These are phyloP conservation scores for Samsoniella hepiali DNA, from an alignment of 2,329 filamentous ascomycete genomes.

Conservation along the genomic window DNA sequence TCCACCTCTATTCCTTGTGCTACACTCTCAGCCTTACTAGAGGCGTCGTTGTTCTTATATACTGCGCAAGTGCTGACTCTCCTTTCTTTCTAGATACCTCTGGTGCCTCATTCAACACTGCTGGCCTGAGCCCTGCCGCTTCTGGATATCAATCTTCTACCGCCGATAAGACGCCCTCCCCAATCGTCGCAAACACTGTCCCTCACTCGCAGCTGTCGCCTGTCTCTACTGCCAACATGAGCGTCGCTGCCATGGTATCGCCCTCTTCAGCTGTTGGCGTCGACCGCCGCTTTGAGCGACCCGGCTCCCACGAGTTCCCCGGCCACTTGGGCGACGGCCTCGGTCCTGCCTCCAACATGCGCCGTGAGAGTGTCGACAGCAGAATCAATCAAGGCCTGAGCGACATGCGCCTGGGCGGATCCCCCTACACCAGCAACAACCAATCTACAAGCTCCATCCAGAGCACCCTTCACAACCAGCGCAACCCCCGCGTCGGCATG, in stretches of 20 bases:
- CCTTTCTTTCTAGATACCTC: conserved; percentile 33
- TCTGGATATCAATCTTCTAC: conserved; percentile 50
- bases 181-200: conserved; percentile 49
- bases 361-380: conserved; percentile 77
- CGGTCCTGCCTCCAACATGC: conserved; percentile 46
- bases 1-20: conserved; percentile 19
- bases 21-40: neutral
- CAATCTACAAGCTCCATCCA: conserved; percentile 73
- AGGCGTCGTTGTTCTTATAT: neutral
- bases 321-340: conserved; percentile 35
- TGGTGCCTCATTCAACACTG: conserved; percentile 37
- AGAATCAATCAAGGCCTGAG: conserved; percentile 70
- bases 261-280: conserved; percentile 48
- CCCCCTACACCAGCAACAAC: conserved; percentile 73
- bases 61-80: neutral
- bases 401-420: conserved; percentile 64
- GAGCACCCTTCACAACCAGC: conserved; percentile 64
- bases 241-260: conserved; percentile 63
- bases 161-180: conserved; percentile 61
- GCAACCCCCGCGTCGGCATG: conserved; percentile 53
- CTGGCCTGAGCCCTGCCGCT: conserved; percentile 40
- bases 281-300: conserved; percentile 43
- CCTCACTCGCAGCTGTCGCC: conserved; percentile 55
- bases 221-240: conserved; percentile 59
- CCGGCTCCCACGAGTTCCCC: conserved; percentile 36